phyloP scores from a whole-genome alignment of 768 basidiomycete species.

The Russula vinacea region DNA sequence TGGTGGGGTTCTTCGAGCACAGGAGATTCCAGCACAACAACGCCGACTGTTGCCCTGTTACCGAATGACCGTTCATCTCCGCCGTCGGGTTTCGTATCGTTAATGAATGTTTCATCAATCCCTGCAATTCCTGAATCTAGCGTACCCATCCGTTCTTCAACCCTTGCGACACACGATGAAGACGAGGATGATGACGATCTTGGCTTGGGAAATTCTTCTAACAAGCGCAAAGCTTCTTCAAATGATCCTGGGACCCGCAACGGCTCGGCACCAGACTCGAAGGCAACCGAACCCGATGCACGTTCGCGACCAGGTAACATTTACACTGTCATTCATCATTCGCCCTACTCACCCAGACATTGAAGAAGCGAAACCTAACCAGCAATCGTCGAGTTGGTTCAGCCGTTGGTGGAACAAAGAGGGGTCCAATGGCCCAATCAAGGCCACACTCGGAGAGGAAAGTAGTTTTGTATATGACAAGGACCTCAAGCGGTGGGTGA shows the following conservation, averaged over 20 bases:
- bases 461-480: conserved; percentile 90
- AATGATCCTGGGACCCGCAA: conserved; percentile 35
- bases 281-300: conserved; percentile 23
- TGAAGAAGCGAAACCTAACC: conserved; percentile 28
- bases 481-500: conserved; percentile 94
- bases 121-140: conserved; percentile 33
- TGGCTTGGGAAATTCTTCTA: conserved; percentile 77
- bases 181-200: conserved; percentile 87
- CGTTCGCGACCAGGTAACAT: conserved; percentile 38
- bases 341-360: background rate
- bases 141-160: conserved; percentile 24
- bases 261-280: conserved; percentile 27
- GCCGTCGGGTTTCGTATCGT: conserved; percentile 58
- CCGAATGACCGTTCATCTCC: conserved; percentile 41
- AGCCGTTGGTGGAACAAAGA: conserved; percentile 79
- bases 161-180: conserved; percentile 38
- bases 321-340: background rate
- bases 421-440: conserved; percentile 63
- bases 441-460: conserved; percentile 91
- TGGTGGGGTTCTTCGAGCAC: conserved; percentile 64
- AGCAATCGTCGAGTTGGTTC: conserved; percentile 64
- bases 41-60: conserved; percentile 72
- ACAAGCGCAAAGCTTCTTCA: conserved; percentile 38
- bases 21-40: conserved; percentile 42
- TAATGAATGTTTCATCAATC: conserved; percentile 65